phyloP scores from a whole-genome alignment of 1,284 basidiomycete species.

The Takashimella tepidaria region DNA sequence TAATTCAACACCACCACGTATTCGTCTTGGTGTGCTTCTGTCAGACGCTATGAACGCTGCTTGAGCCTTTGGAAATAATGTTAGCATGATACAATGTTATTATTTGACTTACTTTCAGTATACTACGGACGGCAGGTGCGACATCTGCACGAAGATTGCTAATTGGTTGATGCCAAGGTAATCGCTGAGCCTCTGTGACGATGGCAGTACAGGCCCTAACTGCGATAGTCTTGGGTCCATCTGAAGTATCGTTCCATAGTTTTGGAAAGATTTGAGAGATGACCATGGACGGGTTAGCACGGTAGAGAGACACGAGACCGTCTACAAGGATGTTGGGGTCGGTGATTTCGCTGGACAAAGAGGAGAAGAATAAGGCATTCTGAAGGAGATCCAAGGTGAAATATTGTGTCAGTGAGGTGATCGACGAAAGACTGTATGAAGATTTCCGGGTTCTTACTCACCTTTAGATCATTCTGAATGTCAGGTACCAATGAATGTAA shows the following conservation, averaged over 20 bases:
- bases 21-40: neutral
- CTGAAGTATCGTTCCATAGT: slow-evolving; percentile 67
- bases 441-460: slow-evolving; percentile 31
- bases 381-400: too few species aligned
- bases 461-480: slow-evolving; percentile 72
- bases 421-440: too few species aligned
- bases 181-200: slow-evolving; percentile 37
- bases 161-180: slow-evolving; percentile 31
- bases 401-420: slow-evolving; percentile 3
- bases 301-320: slow-evolving; percentile 64
- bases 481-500: slow-evolving; percentile 64
- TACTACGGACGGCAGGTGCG: slow-evolving; percentile 18
- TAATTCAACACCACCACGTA: slow-evolving; percentile 13
- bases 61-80: neutral
- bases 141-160: slow-evolving; percentile 20
- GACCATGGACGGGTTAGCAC: slow-evolving; percentile 62
- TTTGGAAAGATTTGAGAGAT: slow-evolving; percentile 60
- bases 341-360: slow-evolving; percentile 52
- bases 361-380: slow-evolving; percentile 39
- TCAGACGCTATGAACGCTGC: neutral
- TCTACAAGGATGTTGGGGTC: slow-evolving; percentile 75
- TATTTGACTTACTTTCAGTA: slow-evolving; percentile 31
- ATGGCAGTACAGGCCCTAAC: slow-evolving; percentile 62
- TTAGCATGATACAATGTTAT: neutral
- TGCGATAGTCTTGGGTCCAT: slow-evolving; percentile 71